Conservation (phyloP, 2,329 filamentous ascomycete species). For the Hypocreales sp. region DNA sequence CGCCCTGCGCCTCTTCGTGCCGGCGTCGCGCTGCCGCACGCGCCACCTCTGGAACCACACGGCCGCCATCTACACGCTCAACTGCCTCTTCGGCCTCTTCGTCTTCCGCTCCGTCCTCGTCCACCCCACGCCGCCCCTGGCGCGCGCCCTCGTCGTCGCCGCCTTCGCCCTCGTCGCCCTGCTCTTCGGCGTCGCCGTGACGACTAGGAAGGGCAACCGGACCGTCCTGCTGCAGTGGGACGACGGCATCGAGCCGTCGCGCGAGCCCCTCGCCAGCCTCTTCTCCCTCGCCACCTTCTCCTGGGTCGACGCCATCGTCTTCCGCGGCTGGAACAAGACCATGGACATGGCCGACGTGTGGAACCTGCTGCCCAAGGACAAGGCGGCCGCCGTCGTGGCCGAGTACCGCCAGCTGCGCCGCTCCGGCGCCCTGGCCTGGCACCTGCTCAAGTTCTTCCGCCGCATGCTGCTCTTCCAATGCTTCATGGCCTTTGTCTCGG, state of each 20-base stretch:
- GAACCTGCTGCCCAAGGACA: slow-evolving; percentile 81
- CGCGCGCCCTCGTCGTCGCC: slow-evolving; percentile 49
- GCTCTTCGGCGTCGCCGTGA: slow-evolving; percentile 60
- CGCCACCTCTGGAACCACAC: slow-evolving; percentile 87
- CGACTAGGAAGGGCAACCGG: slow-evolving; percentile 84
- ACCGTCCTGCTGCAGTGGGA: slow-evolving; percentile 80
- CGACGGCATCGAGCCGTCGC: slow-evolving; percentile 71
- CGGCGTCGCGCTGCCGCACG: slow-evolving; percentile 47
- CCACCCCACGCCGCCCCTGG: slow-evolving; percentile 49
- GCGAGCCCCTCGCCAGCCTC: slow-evolving; percentile 74
- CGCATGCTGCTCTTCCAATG: slow-evolving; percentile 61
- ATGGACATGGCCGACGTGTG: slow-evolving; percentile 77
- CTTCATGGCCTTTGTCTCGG: slow-evolving; percentile 62
- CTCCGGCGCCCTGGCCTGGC: slow-evolving; percentile 62
- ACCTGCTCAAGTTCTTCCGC: slow-evolving; percentile 76
- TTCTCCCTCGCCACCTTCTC: slow-evolving; percentile 77
- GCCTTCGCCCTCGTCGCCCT: slow-evolving; percentile 64
- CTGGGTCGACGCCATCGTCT: slow-evolving; percentile 84
- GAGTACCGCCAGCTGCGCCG: slow-evolving; percentile 78
- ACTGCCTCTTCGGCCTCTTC: slow-evolving; percentile 65
- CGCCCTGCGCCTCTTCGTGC: slow-evolving; percentile 54
- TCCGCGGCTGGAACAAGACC: slow-evolving; percentile 73
- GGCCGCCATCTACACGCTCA: slow-evolving; percentile 61
- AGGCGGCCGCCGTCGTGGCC: slow-evolving; percentile 64
- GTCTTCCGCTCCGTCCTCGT: slow-evolving; percentile 78